Percentiles rank a stretch among this genome's conserved stretches.
Conservation (phyloP, 495 filamentous ascomycete species). For the Symbiotaphrina buchneri region DNA sequence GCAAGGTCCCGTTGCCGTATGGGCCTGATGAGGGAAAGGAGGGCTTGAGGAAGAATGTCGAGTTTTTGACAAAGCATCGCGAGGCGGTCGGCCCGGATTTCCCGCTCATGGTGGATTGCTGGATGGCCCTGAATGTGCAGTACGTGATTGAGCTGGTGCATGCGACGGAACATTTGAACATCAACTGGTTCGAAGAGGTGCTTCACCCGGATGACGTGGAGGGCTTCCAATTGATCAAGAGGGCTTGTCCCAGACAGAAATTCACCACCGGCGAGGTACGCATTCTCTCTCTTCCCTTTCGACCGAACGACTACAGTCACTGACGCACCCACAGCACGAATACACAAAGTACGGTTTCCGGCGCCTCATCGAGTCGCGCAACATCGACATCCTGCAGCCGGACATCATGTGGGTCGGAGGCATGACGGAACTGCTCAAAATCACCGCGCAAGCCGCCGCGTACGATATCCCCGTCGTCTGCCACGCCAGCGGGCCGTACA, state of each 20-base stretch:
- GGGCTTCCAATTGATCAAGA: slow-evolving; percentile 70
- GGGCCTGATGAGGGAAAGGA: slow-evolving; percentile 67
- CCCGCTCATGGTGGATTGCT: slow-evolving; percentile 86
- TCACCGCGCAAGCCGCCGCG: slow-evolving; percentile 69
- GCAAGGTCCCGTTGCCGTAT: slow-evolving; percentile 73
- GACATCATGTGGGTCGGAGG: slow-evolving; percentile 96
- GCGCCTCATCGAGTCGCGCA: slow-evolving; percentile 76
- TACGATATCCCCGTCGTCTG: slow-evolving; percentile 92
- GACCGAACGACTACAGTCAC: neutral
- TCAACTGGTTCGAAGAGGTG: slow-evolving; percentile 96
- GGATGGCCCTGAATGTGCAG: slow-evolving; percentile 80
- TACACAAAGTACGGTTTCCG: slow-evolving; percentile 86
- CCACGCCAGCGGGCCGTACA: slow-evolving; percentile 79
- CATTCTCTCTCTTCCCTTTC: too few species aligned
- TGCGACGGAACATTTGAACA: slow-evolving; percentile 56
- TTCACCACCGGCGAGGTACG: slow-evolving; percentile 94
- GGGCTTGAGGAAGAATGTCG: slow-evolving; percentile 69
- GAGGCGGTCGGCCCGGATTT: slow-evolving; percentile 74
- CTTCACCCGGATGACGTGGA: slow-evolving; percentile 77
- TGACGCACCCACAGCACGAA: slow-evolving; percentile 31
- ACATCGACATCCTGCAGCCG: slow-evolving; percentile 81
- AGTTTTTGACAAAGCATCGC: slow-evolving; percentile 65
- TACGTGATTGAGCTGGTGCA: slow-evolving; percentile 83
- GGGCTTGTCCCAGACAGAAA: slow-evolving; percentile 70
- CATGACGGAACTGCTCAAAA: slow-evolving; percentile 74